Base-by-base conservation (phyloP, 31 red algal species). In the Asparagopsis taxiformis region DNA sequence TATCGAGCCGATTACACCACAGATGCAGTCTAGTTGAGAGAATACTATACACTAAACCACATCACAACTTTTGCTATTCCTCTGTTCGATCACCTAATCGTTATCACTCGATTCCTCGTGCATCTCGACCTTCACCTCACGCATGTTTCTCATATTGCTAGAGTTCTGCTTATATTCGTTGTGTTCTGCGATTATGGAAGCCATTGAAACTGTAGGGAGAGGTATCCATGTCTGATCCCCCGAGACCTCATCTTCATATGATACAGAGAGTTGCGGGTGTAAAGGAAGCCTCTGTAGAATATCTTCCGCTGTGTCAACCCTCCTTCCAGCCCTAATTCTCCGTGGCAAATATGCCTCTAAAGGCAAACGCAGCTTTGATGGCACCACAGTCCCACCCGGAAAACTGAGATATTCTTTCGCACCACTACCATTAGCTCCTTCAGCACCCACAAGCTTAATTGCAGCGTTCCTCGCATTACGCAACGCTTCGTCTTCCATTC, bases 341-440 rank as follows among this genome's bases (percentile, higher is more conserved):
- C 83, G 34, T 11, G 83, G 83, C 31, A 88, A 51, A 51, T 88
- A 88, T 0, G 83, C 83, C 50, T 88, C 83, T 13, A 88, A 41
- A 55, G 83, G 83, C 2, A 88, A 64, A 11, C 83, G 62, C 20
- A 88, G 58, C 59, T 77, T 70, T n/a, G 62, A 70, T 15, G 83
- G 83, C 33, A 88, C 83, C 15, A 78, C 55, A 20, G 53, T 46
- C 41, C 41, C 41, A 46, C 41, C 41, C 41, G 41, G 41, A 46
- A 46, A 46, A 13, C 41, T 46, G 8, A 46, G 13, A 46, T 46
- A 46, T 13, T 46, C 41, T 46, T 46, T 46, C 13, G 41, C 41
- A 13, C 41, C 41, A 13, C 41, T 13, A n/a, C 19, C 54, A 39
- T 22, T 22, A 39, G 20, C 70, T 35, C 51, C 55, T 0, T 63